Evolutionary conservation across 2,329 filamentous ascomycete genomes (phyloP).

Genomic region (Fusarium tjaetaba): DNA sequence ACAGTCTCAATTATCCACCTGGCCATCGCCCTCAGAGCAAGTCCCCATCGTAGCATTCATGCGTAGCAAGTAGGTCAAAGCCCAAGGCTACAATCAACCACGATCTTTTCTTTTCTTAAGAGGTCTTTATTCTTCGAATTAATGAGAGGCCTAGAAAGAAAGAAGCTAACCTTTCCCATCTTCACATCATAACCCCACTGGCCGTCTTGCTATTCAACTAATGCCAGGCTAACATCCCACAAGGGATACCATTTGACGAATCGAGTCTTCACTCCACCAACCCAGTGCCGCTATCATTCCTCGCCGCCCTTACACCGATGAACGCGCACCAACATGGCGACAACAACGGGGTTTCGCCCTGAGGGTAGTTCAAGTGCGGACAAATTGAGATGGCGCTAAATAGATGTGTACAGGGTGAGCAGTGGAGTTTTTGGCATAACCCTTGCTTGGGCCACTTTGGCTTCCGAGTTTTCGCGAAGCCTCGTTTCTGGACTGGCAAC

Average conservation of each 20-base stretch:
- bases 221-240: background rate
- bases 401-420: background rate
- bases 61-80: background rate
- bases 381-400: background rate
- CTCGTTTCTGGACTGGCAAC: accelerated
- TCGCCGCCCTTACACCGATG: background rate
- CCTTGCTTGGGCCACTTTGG: too few relatives aligned
- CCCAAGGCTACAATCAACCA: background rate
- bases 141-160: background rate
- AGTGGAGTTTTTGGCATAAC: too few relatives aligned
- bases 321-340: background rate
- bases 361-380: too few relatives aligned
- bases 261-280: background rate
- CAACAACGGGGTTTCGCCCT: background rate
- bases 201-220: background rate
- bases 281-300: background rate
- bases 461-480: background rate
- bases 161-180: background rate
- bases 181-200: accelerated
- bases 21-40: background rate
- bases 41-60: background rate
- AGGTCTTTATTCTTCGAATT: too few relatives aligned
- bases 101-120: background rate
- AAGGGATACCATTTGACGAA: background rate
- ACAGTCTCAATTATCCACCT: too few relatives aligned